Base-by-base conservation (phyloP, 192 early-diverging fungal species). In the Entomortierella lignicola region DNA sequence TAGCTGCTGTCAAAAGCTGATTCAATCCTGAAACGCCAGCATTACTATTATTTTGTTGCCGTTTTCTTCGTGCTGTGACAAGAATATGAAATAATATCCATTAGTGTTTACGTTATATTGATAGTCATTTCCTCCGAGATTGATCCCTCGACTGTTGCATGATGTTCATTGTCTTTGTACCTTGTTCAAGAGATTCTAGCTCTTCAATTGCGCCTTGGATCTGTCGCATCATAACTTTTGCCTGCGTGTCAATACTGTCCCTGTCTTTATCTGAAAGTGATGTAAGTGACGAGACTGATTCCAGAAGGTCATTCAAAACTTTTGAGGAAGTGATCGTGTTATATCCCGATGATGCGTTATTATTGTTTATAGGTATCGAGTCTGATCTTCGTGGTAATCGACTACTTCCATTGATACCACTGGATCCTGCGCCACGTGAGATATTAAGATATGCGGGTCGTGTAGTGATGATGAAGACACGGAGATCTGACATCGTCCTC, bases 181-280 rank as follows among this genome's bases (percentile, higher is more conserved):
- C 73, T 66, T 79, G 75, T 27, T 79, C 75, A 13, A 79, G 63
- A 1, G 39, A 41, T 27, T 79, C 75, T 0, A 79, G 75, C 29
- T 79, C 75, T 41, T 79, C 75, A 59, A 79, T 79, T 8, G 75
- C 75, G 2, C 75, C 75, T 29, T 79, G 70, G 50, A 79, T 79
- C 37, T 79, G 75, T 13, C 26, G 54, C 75, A 79, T 79, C 75
- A 79, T 79, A 17, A 79, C 67, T 42, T 70, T 79, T 20, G 51
- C 75, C 34, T 79, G 75, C 4, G 61, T 66, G 34, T 79, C 75
- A 32, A 79, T 79, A 41, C 75, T 79, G 26, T 79, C 75, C 8
- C 75, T 66, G 43, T 79, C 75, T 57, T 66, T 69, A 39, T 79
- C 75, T 17, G 75, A 79, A 13, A 79, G 52, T 25, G 75, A 50